Evolutionary conservation across 2,329 filamentous ascomycete species (phyloP).

Genomic region (Trichophyton benhamiae): DNA sequence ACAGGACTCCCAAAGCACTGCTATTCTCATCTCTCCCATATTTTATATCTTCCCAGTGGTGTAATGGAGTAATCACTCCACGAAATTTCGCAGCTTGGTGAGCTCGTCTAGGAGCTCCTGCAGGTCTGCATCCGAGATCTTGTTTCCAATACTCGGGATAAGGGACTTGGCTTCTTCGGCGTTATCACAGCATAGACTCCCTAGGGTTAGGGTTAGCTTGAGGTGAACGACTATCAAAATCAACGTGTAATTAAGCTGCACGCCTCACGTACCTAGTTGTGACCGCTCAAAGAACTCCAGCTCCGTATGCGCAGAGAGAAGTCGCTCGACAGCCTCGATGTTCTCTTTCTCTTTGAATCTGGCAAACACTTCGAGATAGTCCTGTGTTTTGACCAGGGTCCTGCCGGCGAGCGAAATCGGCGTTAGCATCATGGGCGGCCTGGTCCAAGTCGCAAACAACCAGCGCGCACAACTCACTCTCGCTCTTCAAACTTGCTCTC

Average conservation of each 20-base stretch:
- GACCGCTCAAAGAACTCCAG: constrained; percentile 88
- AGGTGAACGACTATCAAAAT: neutral
- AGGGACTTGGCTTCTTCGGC: constrained; percentile 94
- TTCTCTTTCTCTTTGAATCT: constrained; percentile 94
- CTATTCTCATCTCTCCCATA: neutral
- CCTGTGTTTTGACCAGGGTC: constrained; percentile 74
- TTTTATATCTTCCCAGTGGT: neutral
- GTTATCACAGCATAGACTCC: constrained; percentile 80
- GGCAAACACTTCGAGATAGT: constrained; percentile 88
- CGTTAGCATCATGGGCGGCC: neutral
- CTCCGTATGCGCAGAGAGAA: constrained; percentile 63
- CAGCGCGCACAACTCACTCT: constrained; percentile 46
- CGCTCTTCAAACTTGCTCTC: constrained; percentile 74
- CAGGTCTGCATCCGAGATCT: constrained; percentile 80
- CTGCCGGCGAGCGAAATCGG: constrained; percentile 15
- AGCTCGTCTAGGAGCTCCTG: constrained; percentile 84
- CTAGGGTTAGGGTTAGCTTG: constrained; percentile 34
- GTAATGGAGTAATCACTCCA: constrained; percentile 20
- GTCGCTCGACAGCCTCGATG: constrained; percentile 81
- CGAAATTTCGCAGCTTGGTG: constrained; percentile 55
- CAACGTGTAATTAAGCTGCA: neutral
- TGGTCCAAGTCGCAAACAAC: neutral
- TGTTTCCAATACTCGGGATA: constrained; percentile 76
- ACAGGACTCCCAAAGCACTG: neutral
- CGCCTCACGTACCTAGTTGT: constrained; percentile 57